A percentile compares a stretch with the other conserved stretches of the same genome.
Conservation (phyloP, 495 filamentous ascomycete species). For the Penicillium canescens region DNA sequence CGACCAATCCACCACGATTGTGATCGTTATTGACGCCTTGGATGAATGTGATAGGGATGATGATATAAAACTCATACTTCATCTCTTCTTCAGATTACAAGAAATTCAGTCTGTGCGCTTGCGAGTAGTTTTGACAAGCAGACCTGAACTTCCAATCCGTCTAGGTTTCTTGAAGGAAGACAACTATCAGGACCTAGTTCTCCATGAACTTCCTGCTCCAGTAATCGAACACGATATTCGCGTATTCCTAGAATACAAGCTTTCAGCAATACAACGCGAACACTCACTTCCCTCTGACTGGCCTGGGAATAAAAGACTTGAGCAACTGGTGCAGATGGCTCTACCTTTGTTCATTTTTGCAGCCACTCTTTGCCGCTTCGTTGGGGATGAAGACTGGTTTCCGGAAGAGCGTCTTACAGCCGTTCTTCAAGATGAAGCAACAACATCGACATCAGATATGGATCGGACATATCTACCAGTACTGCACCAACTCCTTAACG, state of each 20-base stretch:
- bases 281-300: conserved; percentile 6
- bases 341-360: conserved; percentile 27
- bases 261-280: conserved; percentile 11
- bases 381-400: conserved; percentile 4
- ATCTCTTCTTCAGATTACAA: conserved; percentile 27
- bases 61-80: conserved; percentile 41
- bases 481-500: conserved; percentile 11
- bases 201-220: conserved; percentile 13
- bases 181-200: conserved; percentile 18
- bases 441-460: conserved; percentile 2
- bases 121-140: conserved; percentile 36
- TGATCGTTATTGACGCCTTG: conserved; percentile 51
- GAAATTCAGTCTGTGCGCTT: conserved; percentile 10
- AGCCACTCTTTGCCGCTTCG: conserved; percentile 25
- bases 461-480: conserved; percentile 20
- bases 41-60: conserved; percentile 52
- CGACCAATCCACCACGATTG: conserved; percentile 11
- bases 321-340: conserved; percentile 6
- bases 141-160: conserved; percentile 47
- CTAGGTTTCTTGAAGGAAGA: conserved; percentile 20
- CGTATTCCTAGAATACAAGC: conserved; percentile 17
- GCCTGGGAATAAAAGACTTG: not conserved
- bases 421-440: conserved; percentile 3
- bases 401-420: not conserved
- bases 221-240: conserved; percentile 22